A percentile compares a stretch with the other conserved stretches of the same genome.
These are phyloP conservation scores for Xylaria nigripes DNA, from an alignment of 495 filamentous ascomycete species.

Conservation along the genomic window DNA sequence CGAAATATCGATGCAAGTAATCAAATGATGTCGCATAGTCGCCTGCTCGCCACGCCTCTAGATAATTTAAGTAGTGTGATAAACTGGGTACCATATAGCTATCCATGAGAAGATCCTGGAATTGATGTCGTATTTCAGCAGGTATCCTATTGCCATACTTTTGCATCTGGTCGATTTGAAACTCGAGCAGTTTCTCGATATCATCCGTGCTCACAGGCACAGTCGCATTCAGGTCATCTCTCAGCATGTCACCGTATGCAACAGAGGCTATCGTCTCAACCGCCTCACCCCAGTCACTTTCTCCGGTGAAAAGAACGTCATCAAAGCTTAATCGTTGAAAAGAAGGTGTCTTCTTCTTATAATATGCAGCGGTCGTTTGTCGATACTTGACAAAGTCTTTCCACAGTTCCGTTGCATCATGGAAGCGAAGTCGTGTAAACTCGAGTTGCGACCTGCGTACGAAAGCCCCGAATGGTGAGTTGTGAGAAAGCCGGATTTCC, in stretches of 20 bases:
- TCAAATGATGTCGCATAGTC: constrained; percentile 89
- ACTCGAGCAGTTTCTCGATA: constrained; percentile 74
- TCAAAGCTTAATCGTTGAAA: constrained; percentile 59
- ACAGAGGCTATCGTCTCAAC: constrained; percentile 47
- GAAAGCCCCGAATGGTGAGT: constrained; percentile 80
- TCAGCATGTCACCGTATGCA: constrained; percentile 54
- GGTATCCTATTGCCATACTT: constrained; percentile 63
- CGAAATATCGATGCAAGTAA: constrained; percentile 88
- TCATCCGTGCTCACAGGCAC: constrained; percentile 65
- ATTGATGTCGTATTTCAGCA: constrained; percentile 52
- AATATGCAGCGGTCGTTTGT: constrained; percentile 60
- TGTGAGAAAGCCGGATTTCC: constrained; percentile 48
- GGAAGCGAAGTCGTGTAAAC: constrained; percentile 70
- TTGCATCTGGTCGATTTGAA: constrained; percentile 80
- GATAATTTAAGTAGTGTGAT: constrained; percentile 73
- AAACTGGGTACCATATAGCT: constrained; percentile 61
- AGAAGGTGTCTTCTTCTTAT: constrained; percentile 60
- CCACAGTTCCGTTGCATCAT: constrained; percentile 71
- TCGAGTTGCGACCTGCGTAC: constrained; percentile 69
- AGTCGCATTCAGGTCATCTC: constrained; percentile 34
- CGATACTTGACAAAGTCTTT: constrained; percentile 68
- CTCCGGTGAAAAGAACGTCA: constrained; percentile 47
- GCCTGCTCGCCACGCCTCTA: constrained; percentile 84
- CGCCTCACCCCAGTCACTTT: constrained; percentile 36
- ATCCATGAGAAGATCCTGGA: constrained; percentile 57